Base-by-base conservation (phyloP, 441 rosid species). In the Croton setiger region DNA sequence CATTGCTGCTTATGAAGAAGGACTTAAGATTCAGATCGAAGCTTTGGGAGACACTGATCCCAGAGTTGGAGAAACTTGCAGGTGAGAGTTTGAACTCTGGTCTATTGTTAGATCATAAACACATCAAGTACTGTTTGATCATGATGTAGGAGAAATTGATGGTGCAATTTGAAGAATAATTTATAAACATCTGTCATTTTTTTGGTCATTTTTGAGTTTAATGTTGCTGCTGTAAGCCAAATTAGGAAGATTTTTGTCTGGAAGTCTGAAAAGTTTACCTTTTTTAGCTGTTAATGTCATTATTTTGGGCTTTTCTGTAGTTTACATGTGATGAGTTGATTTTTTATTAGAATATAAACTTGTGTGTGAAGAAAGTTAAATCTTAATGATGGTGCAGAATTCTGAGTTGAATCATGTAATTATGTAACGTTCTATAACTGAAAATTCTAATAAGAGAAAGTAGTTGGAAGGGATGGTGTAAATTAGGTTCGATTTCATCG, bases 11-110 rank as follows among this genome's bases (percentile, higher is more conserved):
- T 95, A 95, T 52, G 98, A 91, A 65, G 87, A 92, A 57, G 99
- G 99, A 43, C 84, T 95, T 61, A 86, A 85, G 87, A 89, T 92
- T 78, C 99, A 95, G 93, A 92, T 89, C 86, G 88, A 87, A 74
- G 86, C 97, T 7, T 69, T 95, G 11, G 99, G 97, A 9, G 98
- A 95, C 59, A 89, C 88, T 0, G 99, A 92, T 88, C 89, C 97
- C 31, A 82, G 99, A 74, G 99, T 95, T 60, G 99, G 97, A 51
- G 99, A 95, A 83, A 95, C 98, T 81, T 95, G 97, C 98, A 89
- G 99, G 99, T 95, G 47, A 56, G 36, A 44, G 5, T 17, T 59
- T 27, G 11, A 41, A 5, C 44, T 41, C 44, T 10, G 2, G 48
- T 12, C 15, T 44, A 14, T 44, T 41, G 47, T 31, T 14, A 7